A percentile compares a stretch with the other conserved stretches of the same genome.
phyloP scores from a whole-genome alignment of 768 basidiomycete species.

The Lactifluus volemus region DNA sequence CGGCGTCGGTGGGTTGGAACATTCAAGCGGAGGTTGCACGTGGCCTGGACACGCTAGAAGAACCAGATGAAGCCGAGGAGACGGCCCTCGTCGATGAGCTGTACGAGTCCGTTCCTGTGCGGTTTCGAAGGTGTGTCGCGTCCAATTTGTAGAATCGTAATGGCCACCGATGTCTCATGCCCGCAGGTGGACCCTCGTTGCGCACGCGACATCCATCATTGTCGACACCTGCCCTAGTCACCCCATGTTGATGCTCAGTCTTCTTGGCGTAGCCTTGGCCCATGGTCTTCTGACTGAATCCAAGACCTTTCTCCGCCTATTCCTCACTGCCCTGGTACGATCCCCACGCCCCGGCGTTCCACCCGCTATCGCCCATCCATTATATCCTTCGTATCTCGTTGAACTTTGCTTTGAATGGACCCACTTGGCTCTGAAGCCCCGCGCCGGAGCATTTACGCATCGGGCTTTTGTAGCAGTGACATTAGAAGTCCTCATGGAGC shows the following conservation, averaged over 20 bases:
- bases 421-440: neutral
- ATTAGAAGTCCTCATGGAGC: constrained; percentile 24
- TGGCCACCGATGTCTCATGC: neutral
- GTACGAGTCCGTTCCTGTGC: constrained; percentile 45
- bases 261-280: constrained; percentile 45
- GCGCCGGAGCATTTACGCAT: constrained; percentile 9
- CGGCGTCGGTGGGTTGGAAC: constrained; percentile 38
- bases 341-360: constrained; percentile 17
- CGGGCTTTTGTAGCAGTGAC: constrained; percentile 29
- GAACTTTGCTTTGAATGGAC: constrained; percentile 11
- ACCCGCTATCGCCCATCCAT: constrained; percentile 12
- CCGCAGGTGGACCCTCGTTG: constrained; percentile 38
- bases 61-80: constrained; percentile 24
- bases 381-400: constrained; percentile 14
- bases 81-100: constrained; percentile 30
- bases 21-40: constrained; percentile 28
- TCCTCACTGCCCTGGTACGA: constrained; percentile 34
- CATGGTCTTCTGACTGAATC: constrained; percentile 38
- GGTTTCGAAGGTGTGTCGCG: constrained; percentile 39
- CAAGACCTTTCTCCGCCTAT: constrained; percentile 31
- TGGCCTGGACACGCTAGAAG: constrained; percentile 18
- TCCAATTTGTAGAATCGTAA: neutral
- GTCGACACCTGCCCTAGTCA: constrained; percentile 38
- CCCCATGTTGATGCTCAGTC: constrained; percentile 38
- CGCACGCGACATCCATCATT: constrained; percentile 45